Conservation (phyloP, 495 filamentous ascomycete species). For the Penicillium riverlandense region DNA sequence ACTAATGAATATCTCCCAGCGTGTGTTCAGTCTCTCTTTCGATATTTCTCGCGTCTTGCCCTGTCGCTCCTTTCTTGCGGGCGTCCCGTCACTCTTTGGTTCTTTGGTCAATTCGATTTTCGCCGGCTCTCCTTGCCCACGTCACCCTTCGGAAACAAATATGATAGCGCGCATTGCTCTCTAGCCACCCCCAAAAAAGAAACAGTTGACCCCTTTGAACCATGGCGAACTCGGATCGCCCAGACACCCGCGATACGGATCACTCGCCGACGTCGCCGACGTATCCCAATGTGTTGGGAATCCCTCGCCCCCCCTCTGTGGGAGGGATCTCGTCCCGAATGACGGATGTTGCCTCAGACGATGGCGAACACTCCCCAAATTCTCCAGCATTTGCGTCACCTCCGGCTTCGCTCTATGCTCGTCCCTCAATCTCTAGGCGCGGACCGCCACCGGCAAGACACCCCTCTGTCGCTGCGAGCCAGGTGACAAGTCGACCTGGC, state of each 20-base stretch:
- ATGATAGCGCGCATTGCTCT: slow-evolving; percentile 13
- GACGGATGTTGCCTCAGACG: slow-evolving; percentile 63
- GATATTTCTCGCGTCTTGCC: background rate
- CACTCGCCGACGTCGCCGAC: slow-evolving; percentile 9
- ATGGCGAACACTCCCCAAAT: slow-evolving; percentile 37
- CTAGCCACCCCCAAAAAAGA: slow-evolving; percentile 3
- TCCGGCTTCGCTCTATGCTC: slow-evolving; percentile 36
- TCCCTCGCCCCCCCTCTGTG: slow-evolving; percentile 39
- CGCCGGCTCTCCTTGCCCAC: background rate
- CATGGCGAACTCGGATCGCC: slow-evolving; percentile 23
- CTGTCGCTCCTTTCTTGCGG: background rate
- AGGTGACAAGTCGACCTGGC: slow-evolving; percentile 44
- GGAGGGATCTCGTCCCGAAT: slow-evolving; percentile 75
- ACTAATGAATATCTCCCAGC: slow-evolving; percentile 4
- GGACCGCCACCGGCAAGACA: slow-evolving; percentile 35
- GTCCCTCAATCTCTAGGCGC: slow-evolving; percentile 40
- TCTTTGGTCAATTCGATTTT: background rate
- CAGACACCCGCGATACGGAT: slow-evolving; percentile 20
- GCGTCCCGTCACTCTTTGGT: slow-evolving; percentile 12
- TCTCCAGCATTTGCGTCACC: slow-evolving; percentile 36
- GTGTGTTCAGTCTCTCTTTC: slow-evolving; percentile 4
- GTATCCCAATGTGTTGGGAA: slow-evolving; percentile 29
- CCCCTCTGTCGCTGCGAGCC: slow-evolving; percentile 26
- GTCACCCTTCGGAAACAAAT: slow-evolving; percentile 1
- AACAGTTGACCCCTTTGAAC: slow-evolving; percentile 1